Conservation (phyloP, 1,284 basidiomycete genomes). For the Gymnopus androsaceus region DNA sequence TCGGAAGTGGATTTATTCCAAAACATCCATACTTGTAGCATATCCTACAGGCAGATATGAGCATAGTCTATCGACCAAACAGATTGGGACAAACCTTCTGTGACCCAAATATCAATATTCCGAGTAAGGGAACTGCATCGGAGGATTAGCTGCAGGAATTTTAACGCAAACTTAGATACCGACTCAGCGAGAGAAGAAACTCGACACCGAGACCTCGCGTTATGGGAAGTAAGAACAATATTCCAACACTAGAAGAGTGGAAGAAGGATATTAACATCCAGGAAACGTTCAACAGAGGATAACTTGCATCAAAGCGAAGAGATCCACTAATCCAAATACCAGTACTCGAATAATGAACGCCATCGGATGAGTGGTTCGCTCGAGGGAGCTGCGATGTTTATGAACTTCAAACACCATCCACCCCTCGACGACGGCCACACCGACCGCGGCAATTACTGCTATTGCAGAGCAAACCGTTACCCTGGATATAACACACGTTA, state of each 20-base stretch:
- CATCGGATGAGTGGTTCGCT: slow-evolving; percentile 1
- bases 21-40: slow-evolving; percentile 5
- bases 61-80: neutral
- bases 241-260: slow-evolving; percentile 1
- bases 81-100: slow-evolving; percentile 11
- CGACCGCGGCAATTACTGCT: neutral
- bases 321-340: slow-evolving; percentile 12
- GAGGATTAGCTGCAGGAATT: neutral
- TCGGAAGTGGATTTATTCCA: neutral
- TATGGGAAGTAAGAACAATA: slow-evolving; percentile 9
- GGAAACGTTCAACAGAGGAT: neutral
- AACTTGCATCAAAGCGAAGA: slow-evolving; percentile 13
- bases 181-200: slow-evolving; percentile 15
- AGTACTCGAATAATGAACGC: slow-evolving; percentile 9
- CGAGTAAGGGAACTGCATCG: slow-evolving; percentile 15
- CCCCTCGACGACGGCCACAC: neutral
- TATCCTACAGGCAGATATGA: neutral
- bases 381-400: neutral
- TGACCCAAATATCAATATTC: slow-evolving; percentile 16
- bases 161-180: neutral
- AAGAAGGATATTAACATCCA: neutral
- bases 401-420: neutral
- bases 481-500: neutral
- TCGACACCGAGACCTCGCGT: slow-evolving; percentile 1
- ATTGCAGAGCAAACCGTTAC: neutral